A percentile compares a stretch with the other conserved stretches of the same genome.
Conservation (phyloP, 2,329 filamentous ascomycete species). For the Paracoccidioides brasiliensis region DNA sequence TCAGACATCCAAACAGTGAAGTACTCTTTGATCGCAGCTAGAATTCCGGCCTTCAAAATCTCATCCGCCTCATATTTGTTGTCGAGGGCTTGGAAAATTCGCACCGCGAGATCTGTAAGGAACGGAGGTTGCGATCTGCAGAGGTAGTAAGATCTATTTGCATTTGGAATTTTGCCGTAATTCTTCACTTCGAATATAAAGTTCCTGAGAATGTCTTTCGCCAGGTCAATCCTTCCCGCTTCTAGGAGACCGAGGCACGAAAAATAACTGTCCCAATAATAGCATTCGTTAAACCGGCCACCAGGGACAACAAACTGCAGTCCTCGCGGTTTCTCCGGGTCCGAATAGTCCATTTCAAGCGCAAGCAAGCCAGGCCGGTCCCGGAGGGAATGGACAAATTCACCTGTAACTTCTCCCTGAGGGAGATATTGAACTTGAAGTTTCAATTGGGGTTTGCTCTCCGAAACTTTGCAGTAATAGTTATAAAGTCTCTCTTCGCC, state of each 20-base stretch:
- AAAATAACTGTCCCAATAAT: constrained; percentile 92
- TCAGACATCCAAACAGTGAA: constrained; percentile 62
- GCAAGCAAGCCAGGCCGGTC: constrained; percentile 69
- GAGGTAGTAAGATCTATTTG: constrained; percentile 77
- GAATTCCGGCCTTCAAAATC: constrained; percentile 57
- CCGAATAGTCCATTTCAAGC: constrained; percentile 61
- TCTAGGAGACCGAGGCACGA: constrained; percentile 68
- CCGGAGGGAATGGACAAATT: constrained; percentile 64
- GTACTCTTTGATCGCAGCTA: constrained; percentile 82
- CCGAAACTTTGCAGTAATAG: constrained; percentile 64
- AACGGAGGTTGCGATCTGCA: constrained; percentile 77
- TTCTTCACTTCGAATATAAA: constrained; percentile 87
- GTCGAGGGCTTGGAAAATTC: constrained; percentile 72
- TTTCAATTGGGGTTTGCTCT: constrained; percentile 59
- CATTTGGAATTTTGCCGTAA: constrained; percentile 84
- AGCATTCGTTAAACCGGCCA: constrained; percentile 81
- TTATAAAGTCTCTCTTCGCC: constrained; percentile 68
- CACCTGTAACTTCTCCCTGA: constrained; percentile 53
- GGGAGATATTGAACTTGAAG: constrained; percentile 66
- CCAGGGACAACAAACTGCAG: constrained; percentile 79
- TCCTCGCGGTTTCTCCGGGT: constrained; percentile 39
- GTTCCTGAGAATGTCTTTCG: constrained; percentile 75
- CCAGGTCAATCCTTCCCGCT: constrained; percentile 61
- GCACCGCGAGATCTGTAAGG: constrained; percentile 76
- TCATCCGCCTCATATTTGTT: constrained; percentile 59